Conservation (phyloP, 1,284 basidiomycete genomes). For the Xerocomus nothofagi region DNA sequence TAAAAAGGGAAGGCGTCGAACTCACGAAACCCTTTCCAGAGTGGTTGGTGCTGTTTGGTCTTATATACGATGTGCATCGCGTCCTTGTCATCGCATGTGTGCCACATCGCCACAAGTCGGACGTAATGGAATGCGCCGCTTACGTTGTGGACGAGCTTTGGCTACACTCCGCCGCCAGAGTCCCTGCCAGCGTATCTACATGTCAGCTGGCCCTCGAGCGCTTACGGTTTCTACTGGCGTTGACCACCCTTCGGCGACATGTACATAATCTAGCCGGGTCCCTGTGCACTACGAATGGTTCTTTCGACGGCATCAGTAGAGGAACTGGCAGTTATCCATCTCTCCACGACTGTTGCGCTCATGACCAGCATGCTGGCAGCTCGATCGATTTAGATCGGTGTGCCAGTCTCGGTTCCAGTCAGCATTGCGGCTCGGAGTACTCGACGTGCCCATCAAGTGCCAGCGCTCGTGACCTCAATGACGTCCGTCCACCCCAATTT, state of each 20-base stretch:
- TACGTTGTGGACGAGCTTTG: slow-evolving; percentile 27
- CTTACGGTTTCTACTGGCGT: slow-evolving; percentile 22
- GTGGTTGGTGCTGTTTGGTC: slow-evolving; percentile 30
- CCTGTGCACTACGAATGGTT: slow-evolving; percentile 8
- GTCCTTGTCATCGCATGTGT: slow-evolving; percentile 25
- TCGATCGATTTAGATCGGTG: neutral
- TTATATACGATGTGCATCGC: slow-evolving; percentile 20
- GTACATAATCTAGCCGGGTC: slow-evolving; percentile 14
- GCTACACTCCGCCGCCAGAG: slow-evolving; percentile 2
- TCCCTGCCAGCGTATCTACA: neutral
- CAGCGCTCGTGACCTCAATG: neutral
- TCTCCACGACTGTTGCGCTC: neutral
- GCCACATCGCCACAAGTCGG: slow-evolving; percentile 11
- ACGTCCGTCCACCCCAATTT: neutral
- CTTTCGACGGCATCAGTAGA: neutral
- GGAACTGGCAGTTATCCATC: neutral
- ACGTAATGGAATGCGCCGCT: slow-evolving; percentile 9
- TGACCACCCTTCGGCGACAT: slow-evolving; percentile 23
- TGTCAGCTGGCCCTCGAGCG: slow-evolving; percentile 20
- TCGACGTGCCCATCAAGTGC: slow-evolving; percentile 28
- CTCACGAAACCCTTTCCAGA: slow-evolving; percentile 21
- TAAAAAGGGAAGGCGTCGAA: neutral
- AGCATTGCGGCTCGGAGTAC: slow-evolving; percentile 20
- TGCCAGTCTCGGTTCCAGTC: slow-evolving; percentile 11
- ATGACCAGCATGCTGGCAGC: neutral